Base-by-base conservation (phyloP, 1,284 basidiomycete genomes). In the Trichosporon sp. region DNA sequence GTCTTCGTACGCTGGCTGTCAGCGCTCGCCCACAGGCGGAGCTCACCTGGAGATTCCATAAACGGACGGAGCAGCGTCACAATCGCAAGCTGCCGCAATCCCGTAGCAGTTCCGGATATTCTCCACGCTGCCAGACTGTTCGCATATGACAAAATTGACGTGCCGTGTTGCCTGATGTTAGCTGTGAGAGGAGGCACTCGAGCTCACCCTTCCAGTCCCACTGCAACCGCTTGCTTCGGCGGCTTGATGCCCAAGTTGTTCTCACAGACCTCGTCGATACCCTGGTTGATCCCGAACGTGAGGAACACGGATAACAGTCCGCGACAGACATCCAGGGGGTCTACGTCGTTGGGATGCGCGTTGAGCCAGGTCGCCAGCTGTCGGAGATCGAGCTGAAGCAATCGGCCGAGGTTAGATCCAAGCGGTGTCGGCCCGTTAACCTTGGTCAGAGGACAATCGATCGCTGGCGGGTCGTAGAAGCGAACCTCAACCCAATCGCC, bases 401-500 rank as follows among this genome's bases (percentile, higher is more conserved):
- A 35, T 3, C 77, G 75, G 0, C 76, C 77, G 74, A 73, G 46
- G 35, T 73, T 63, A 12, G 67, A 67, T 6, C 61, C 66, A 0
- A 46, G 26, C 4, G 73, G 73, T 10, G 65, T 40, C 7, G 72
- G 65, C 0, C 74, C 72, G 7, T 64, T 66, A 3, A 70, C 71
- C 67, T 70, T 71, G 65, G 71, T 67, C 10, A 73, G 61, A 0
- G 73, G 70, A 12, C 43, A 65, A 43, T 54, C 68, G 12, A 70
- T 43, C 14, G 31, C 43, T 8, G 67, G 65, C 5, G 65, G 65
- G 1, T 61, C 68, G 14, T 59, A 54, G 68, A 72, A 72, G 92
- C 65, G 65, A 92, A 91, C 81, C 70, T 90, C 87, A 14, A 83
- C 83, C 94, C 93, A 96, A 0, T 87, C 88, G 1, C 90, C 90